A percentile compares a stretch with the other conserved stretches of the same genome.
Evolutionary conservation across 2,329 filamentous ascomycete species (phyloP).

Genomic region (Hypoxylon sp.): DNA sequence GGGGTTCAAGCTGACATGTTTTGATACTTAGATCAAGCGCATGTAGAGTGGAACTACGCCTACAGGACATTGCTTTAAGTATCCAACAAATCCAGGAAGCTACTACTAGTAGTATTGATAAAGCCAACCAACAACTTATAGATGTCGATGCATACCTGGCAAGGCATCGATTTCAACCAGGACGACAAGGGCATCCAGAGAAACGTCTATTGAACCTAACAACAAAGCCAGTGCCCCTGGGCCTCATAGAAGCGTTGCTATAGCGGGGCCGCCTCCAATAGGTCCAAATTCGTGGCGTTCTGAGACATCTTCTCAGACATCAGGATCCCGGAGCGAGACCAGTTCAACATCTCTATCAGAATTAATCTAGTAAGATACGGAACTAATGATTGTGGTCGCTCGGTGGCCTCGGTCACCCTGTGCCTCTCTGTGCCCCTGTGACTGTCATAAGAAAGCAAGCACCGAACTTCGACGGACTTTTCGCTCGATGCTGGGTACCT

Average conservation of each 20-base stretch:
- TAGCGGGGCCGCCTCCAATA: background rate
- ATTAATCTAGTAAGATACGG: background rate
- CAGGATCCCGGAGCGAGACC: no score
- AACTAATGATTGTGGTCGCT: background rate
- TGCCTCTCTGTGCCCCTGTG: background rate
- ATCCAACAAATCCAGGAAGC: background rate
- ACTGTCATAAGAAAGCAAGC: background rate
- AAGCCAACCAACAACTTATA: background rate
- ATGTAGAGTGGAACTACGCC: background rate
- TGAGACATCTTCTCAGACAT: no score
- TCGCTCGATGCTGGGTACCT: background rate
- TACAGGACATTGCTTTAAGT: background rate
- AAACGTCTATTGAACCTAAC: background rate
- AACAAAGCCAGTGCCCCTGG: background rate
- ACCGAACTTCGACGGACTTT: background rate
- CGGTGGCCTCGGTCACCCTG: background rate
- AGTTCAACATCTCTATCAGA: background rate
- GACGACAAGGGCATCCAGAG: background rate
- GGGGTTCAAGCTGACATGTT: background rate
- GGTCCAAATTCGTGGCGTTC: background rate
- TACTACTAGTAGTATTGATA: background rate
- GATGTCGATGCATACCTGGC: background rate
- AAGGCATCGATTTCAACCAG: background rate
- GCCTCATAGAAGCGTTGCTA: background rate
- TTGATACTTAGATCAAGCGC: background rate